phyloP scores from a whole-genome alignment of 2,329 filamentous ascomycete species.

The Lasiodiplodia sp. region DNA sequence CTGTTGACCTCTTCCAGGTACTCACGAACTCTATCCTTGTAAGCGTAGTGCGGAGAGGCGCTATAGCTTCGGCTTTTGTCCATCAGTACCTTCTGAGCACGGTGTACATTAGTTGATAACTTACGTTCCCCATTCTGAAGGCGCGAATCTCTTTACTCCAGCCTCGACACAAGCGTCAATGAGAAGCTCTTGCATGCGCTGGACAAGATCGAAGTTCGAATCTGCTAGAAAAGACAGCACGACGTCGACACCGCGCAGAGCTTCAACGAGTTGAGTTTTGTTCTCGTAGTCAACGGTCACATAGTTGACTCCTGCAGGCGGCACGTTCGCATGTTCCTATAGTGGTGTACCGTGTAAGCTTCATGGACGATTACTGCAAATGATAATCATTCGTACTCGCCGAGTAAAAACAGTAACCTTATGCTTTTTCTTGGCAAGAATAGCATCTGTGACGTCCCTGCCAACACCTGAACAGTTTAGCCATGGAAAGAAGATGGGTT shows the following conservation, averaged over 20 bases:
- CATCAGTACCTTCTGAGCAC: neutral
- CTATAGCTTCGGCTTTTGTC: neutral
- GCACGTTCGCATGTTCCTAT: too few relatives aligned
- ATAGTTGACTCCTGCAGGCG: neutral
- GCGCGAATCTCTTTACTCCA: conserved; percentile 41
- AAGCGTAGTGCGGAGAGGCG: neutral
- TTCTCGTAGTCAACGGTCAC: neutral
- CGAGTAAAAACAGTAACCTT: neutral
- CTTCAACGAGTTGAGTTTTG: neutral
- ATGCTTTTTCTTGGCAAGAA: neutral
- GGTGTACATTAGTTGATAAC: neutral
- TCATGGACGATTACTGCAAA: neutral
- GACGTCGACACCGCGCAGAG: neutral
- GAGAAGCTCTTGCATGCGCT: conserved; percentile 37
- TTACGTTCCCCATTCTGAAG: conserved; percentile 41
- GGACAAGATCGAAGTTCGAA: neutral
- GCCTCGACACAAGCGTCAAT: conserved; percentile 43
- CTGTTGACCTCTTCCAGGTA: neutral
- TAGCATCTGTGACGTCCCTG: conserved; percentile 33
- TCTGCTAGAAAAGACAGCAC: neutral
- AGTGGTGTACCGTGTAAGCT: neutral
- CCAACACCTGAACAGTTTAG: too few relatives aligned
- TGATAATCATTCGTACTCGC: neutral
- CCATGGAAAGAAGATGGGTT: too few relatives aligned
- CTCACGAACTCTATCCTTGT: neutral